These are phyloP conservation scores for Fusarium devonianum DNA, from an alignment of 2,329 filamentous ascomycete species.

Conservation along the genomic window DNA sequence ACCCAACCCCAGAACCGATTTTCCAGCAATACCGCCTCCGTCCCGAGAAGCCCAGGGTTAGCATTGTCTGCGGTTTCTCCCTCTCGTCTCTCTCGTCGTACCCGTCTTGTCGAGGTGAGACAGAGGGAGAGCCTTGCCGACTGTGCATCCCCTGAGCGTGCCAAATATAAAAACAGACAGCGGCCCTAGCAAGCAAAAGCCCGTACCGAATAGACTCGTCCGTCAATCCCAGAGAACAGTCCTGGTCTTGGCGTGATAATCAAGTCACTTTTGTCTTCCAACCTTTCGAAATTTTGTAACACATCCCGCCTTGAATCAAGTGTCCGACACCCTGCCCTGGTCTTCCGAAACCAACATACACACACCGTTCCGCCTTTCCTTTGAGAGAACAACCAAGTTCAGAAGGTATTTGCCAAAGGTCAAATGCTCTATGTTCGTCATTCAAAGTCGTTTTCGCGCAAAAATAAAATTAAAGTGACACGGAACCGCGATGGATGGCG, in stretches of 20 bases:
- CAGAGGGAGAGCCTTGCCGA: slow-evolving; percentile 8
- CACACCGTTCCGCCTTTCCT: slow-evolving; percentile 47
- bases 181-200: slow-evolving; percentile 42
- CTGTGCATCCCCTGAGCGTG: slow-evolving; percentile 38
- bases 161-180: slow-evolving; percentile 45
- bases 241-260: slow-evolving; percentile 42
- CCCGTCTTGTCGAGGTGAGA: slow-evolving; percentile 7
- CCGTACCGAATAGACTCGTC: slow-evolving; percentile 45
- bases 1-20: slow-evolving; percentile 49
- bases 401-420: slow-evolving; percentile 54
- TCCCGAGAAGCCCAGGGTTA: slow-evolving; percentile 28
- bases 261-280: slow-evolving; percentile 53
- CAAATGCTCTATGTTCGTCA: slow-evolving; percentile 55
- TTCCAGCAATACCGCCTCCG: slow-evolving; percentile 52
- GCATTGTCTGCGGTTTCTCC: slow-evolving; percentile 2
- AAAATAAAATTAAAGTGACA: slow-evolving; percentile 42
- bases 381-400: slow-evolving; percentile 52
- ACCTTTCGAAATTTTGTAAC: slow-evolving; percentile 45
- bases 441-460: slow-evolving; percentile 49
- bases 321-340: slow-evolving; percentile 51
- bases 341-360: slow-evolving; percentile 50
- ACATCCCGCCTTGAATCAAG: slow-evolving; percentile 48
- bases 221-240: slow-evolving; percentile 44
- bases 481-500: slow-evolving; percentile 36
- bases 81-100: not conserved